Percentiles rank a stretch among this genome's conserved stretches.
These are phyloP conservation scores for Vitis hybrid DNA, from an alignment of 177 flowering plant species.

Conservation along the genomic window DNA sequence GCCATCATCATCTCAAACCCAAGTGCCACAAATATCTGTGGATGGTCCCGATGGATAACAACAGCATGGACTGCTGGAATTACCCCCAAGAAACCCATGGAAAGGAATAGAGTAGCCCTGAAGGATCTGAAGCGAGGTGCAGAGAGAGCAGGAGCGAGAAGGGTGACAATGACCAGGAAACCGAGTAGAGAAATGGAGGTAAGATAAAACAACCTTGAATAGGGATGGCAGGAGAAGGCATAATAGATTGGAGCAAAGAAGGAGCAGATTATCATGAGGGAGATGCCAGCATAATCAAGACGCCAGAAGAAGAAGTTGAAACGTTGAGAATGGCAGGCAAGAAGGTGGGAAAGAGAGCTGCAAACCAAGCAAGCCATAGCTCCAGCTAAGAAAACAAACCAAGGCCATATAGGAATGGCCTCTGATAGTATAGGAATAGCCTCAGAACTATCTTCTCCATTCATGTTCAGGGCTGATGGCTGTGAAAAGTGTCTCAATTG, in stretches of 20 bases:
- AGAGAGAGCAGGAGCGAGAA: slow-evolving; percentile 72
- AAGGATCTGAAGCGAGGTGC: slow-evolving; percentile 57
- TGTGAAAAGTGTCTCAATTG: slow-evolving; percentile 21
- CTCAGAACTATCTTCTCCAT: slow-evolving; percentile 10
- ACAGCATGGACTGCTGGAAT: slow-evolving; percentile 79
- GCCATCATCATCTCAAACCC: slow-evolving; percentile 78
- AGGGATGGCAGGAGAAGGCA: slow-evolving; percentile 62
- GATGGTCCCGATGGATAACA: slow-evolving; percentile 50
- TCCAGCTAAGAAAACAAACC: slow-evolving; percentile 79
- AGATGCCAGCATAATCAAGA: slow-evolving; percentile 88
- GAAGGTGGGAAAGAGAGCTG: slow-evolving; percentile 90
- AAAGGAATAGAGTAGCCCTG: slow-evolving; percentile 71
- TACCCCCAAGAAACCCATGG: slow-evolving; percentile 90
- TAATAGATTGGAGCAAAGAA: slow-evolving; percentile 91
- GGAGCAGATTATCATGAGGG: slow-evolving; percentile 88
- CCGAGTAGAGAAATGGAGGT: slow-evolving; percentile 64
- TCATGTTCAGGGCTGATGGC: slow-evolving; percentile 20
- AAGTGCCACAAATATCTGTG: slow-evolving; percentile 44
- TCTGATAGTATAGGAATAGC: slow-evolving; percentile 27
- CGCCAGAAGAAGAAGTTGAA: slow-evolving; percentile 90
- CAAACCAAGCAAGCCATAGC: slow-evolving; percentile 80
- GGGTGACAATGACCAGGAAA: slow-evolving; percentile 53
- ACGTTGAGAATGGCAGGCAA: slow-evolving; percentile 81
- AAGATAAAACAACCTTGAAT: slow-evolving; percentile 49
- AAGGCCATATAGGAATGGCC: slow-evolving; percentile 71